Evolutionary conservation across 371 early-diverging fungal species (phyloP), one percentile per base, ranked within the genome.

Genomic region (Mortierella sp.): DNA sequence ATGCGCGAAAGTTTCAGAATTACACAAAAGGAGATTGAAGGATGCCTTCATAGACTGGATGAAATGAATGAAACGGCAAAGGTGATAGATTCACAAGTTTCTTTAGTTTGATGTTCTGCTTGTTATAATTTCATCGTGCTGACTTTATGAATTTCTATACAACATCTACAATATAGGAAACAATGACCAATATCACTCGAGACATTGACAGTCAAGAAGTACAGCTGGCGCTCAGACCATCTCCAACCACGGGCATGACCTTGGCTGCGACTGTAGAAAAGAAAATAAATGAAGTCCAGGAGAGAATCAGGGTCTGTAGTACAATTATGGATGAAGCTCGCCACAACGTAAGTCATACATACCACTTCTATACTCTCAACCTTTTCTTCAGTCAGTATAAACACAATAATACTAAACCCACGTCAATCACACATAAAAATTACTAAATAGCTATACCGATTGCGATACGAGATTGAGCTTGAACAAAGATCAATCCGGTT

Each of bases 201-300:
- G 73, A 68, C n/a, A 78, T 73, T 30, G 78, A 78, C 10, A 78
- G 70, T 43, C 79, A 78, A 10, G 79, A 78, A 8, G 47, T 78
- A 5, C 79, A 74, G 49, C 3, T 67, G 35, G 67, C 74, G 3
- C 70, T 78, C 16, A 58, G 45, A 49, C 79, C 79, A 0, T 74
- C 79, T 6, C 73, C 74, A 1, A 49, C 73, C 0, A 78, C 79
- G 8, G 74, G 71, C 0, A 0, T 24, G 49, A 78, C 74, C 0
- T 52, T 78, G 28, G 79, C 79, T 9, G 54, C 65, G 35, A 78
- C 79, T 3, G 71, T 78, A 2, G 74, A 70, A 6, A 39, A 24
- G 49, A 78, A 78, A 49, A 61, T 78, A 9, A 62, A 52, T 45
- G 70, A 78, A 59, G 79, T 78, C 24, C 52, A 73, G 12, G 70